Evolutionary conservation across 495 filamentous ascomycete genomes (phyloP), one percentile per base, ranked within the genome.

Genomic region (Letharia columbiana): DNA sequence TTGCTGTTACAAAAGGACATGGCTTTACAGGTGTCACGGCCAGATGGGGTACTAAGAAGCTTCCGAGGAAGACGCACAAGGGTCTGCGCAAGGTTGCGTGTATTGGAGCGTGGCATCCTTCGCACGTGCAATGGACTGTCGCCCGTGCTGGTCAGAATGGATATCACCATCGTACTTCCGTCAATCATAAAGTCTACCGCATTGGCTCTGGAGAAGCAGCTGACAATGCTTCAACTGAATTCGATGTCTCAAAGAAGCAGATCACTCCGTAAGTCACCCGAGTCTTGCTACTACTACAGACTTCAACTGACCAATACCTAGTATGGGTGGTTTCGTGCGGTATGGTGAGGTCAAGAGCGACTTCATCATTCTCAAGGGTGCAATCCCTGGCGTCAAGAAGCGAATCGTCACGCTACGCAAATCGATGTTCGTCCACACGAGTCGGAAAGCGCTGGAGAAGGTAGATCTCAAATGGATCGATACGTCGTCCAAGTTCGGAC

Each of bases 111-210:
- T 99, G 95, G 95, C 95, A 99, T 88, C 95, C 95, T 76, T 91
- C 89, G 80, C 95, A 99, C 90, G 95, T 99, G 84, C 95, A 99
- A 87, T 99, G 95, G 95, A 98, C 95, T 80, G 95, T 99, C 83
- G 95, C 94, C 77, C 95, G 95, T 89, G 95, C 95, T 73, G 95
- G 95, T 95, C 95, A 99, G 84, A 86, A 88, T 81, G 95, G 95
- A 85, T 99, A 99, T 87, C 95, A 99, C 80, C 95, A 99, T 82
- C 93, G 95, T 88, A 98, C 95, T 74, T 98, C 95, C 65, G 90
- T 92, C 83, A 99, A 99, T 88, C 95, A 98, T 90, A 99, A 99
- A 88, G 79, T 99, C 78, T 99, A 97, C 89, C 91, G 95, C 71
- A 89, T 99, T 73, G 95, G 94, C 77, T 92, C 91, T 86, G 94